phyloP scores from a whole-genome alignment of 179 eudicot genomes.

The Heliamphora pulchella region DNA sequence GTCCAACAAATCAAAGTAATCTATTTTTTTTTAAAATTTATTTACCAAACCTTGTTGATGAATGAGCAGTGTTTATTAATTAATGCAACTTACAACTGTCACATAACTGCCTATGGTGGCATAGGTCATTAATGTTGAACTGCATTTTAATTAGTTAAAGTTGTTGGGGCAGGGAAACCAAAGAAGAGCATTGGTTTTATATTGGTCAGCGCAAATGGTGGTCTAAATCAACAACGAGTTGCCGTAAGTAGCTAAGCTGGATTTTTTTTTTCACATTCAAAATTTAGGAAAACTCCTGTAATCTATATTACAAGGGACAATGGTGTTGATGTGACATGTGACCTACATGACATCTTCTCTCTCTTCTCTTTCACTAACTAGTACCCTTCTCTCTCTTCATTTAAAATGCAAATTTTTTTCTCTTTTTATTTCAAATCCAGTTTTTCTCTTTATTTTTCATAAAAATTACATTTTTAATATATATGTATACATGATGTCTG shows the following conservation, averaged over 20 bases:
- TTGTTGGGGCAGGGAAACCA: slow-evolving; percentile 42
- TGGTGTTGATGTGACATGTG: too few species aligned
- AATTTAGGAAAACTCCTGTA: neutral
- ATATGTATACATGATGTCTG: too few species aligned
- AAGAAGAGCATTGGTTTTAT: slow-evolving; percentile 53
- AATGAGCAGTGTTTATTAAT: neutral
- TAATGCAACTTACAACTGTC: slow-evolving; percentile 7
- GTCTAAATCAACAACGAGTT: slow-evolving; percentile 93
- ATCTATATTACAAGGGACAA: too few species aligned
- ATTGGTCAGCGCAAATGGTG: slow-evolving; percentile 91
- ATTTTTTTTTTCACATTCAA: neutral
- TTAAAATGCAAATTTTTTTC: too few species aligned
- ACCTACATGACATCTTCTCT: too few species aligned
- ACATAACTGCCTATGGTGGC: neutral
- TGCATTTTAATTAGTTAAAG: slow-evolving; percentile 11
- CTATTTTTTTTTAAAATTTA: neutral
- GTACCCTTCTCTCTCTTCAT: too few species aligned
- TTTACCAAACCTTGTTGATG: neutral
- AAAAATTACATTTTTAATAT: too few species aligned
- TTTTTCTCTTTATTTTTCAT: too few species aligned
- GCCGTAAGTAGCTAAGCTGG: slow-evolving; percentile 54
- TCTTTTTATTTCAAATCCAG: too few species aligned
- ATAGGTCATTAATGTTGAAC: slow-evolving; percentile 3
- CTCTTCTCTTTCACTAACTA: too few species aligned
- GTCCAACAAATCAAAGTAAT: slow-evolving; percentile 29